Conservation (phyloP, 768 basidiomycete species). For the Amylocystis lapponica region DNA sequence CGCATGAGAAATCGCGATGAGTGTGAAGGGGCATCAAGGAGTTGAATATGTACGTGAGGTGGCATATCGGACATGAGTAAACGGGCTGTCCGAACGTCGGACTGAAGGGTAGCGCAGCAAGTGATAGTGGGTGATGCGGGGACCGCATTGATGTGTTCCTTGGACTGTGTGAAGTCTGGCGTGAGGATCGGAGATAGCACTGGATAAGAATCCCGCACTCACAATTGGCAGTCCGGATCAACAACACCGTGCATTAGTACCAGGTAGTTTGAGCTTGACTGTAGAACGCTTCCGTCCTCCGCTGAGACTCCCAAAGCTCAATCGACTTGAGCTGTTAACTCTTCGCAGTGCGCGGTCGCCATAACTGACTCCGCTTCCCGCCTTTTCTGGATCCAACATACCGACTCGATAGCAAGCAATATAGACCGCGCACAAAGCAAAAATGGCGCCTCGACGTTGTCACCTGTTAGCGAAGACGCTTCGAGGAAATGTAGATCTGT, state of each 20-base stretch:
- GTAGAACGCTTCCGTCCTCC: constrained; percentile 51
- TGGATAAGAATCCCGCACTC: too few relatives aligned
- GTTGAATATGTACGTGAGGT: too few relatives aligned
- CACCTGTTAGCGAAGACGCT: constrained; percentile 85
- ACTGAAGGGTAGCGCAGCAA: too few relatives aligned
- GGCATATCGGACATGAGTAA: too few relatives aligned
- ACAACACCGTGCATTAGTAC: constrained; percentile 54
- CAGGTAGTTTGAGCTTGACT: constrained; percentile 59
- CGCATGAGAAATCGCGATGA: too few relatives aligned
- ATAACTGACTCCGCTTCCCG: constrained; percentile 93
- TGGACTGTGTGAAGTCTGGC: constrained; percentile 4
- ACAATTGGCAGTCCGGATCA: too few relatives aligned
- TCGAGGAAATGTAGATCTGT: constrained; percentile 92
- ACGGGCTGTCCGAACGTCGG: too few relatives aligned
- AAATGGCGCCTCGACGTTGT: constrained; percentile 94
- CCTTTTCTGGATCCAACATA: constrained; percentile 85
- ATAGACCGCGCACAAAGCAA: constrained; percentile 82
- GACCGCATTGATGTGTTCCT: too few relatives aligned
- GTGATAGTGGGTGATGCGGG: too few relatives aligned
- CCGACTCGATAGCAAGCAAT: constrained; percentile 90
- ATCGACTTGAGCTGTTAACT: constrained; percentile 84
- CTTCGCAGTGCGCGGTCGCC: constrained; percentile 90
- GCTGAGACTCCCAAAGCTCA: constrained; percentile 81
- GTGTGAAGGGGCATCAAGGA: too few relatives aligned
- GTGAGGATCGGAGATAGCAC: too few relatives aligned